Evolutionary conservation across 2,329 filamentous ascomycete genomes (phyloP), one percentile per base, ranked within the genome.

Genomic region (Thermoascus crustaceus): DNA sequence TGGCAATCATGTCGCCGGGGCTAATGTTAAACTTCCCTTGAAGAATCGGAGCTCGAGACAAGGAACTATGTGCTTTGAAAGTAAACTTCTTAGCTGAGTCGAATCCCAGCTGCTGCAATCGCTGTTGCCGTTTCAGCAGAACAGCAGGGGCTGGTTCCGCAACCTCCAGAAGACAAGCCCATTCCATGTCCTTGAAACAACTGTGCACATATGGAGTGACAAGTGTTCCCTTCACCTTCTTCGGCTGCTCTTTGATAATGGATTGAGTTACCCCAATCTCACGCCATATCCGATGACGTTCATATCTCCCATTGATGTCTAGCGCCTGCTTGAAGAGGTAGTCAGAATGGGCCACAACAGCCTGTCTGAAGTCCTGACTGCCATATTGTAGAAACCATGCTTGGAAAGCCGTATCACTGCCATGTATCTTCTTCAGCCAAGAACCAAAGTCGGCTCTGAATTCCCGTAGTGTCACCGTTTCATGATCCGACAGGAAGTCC

Each of bases 151-250:
- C 2, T 64, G 52, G 19, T 10, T 43, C 36, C 16, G 52, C 14
- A 24, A 35, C 13, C 22, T 45, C 35, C 6, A 55, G 1, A 67
- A 73, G 46, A 80, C 82, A 4, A 71, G 71, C 53, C 37, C 47
- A 45, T 4, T 32, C 35, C 38, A 85, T 70, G 13, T 79, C 60
- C 3, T 67, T 63, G 43, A 91, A 91, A 36, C 74, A 74, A 3
- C 73, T 50, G 40, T 76, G 71, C 0, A 82, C 73, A 37, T 81
- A 84, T 0, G 79, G 75, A 0, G 85, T 89, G 0, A 88, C 80
- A 0, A 84, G 59, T 0, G 85, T 89, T 42, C 32, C 25, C 29
- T 26, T 30, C 7, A 35, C 29, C 11, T 25, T 47, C 32, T 8
- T 38, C 26, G 21, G 47, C 17, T 25, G 26, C 37, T 24, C 44